Conservation (phyloP, 163 green algal genomes). For the Scenedesmus sp. region DNA sequence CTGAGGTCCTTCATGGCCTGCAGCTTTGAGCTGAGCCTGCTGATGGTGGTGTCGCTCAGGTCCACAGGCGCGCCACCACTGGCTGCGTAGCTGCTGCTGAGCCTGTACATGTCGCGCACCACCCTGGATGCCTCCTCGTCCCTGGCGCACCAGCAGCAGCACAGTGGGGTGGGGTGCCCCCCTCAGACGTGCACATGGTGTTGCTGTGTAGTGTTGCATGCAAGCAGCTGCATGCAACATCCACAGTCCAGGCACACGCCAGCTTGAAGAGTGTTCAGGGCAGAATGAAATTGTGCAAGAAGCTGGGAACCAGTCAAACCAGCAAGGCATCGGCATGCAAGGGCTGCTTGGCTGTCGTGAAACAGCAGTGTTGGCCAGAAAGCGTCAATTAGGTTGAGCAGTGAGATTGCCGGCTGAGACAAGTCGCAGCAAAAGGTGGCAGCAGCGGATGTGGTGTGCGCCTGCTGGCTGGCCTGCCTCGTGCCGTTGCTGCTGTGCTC, state of each 20-base stretch:
- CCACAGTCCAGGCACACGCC: too few species aligned
- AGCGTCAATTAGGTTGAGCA: too few species aligned
- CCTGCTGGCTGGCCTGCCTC: not conserved
- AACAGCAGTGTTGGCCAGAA: too few species aligned
- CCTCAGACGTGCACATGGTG: too few species aligned
- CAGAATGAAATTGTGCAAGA: too few species aligned
- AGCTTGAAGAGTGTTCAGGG: too few species aligned
- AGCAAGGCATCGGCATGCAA: too few species aligned
- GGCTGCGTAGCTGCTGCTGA: not conserved
- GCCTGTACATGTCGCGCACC: slow-evolving; percentile 41
- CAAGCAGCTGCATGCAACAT: not conserved
- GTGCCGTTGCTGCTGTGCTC: slow-evolving; percentile 16
- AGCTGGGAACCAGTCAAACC: too few species aligned
- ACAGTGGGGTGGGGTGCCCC: too few species aligned
- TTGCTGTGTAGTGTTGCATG: too few species aligned
- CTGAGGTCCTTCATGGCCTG: slow-evolving; percentile 59
- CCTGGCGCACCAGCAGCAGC: slow-evolving; percentile 8
- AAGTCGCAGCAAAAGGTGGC: not conserved
- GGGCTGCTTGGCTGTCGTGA: too few species aligned
- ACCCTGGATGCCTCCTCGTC: slow-evolving; percentile 9
- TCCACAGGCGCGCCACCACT: slow-evolving; percentile 29
- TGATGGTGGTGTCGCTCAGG: slow-evolving; percentile 64
- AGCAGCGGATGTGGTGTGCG: not conserved
- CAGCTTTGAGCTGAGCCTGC: slow-evolving; percentile 55
- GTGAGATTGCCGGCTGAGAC: too few species aligned